phyloP scores from a whole-genome alignment of 352 stramenopile species.

The Phytophthora hibernalis region DNA sequence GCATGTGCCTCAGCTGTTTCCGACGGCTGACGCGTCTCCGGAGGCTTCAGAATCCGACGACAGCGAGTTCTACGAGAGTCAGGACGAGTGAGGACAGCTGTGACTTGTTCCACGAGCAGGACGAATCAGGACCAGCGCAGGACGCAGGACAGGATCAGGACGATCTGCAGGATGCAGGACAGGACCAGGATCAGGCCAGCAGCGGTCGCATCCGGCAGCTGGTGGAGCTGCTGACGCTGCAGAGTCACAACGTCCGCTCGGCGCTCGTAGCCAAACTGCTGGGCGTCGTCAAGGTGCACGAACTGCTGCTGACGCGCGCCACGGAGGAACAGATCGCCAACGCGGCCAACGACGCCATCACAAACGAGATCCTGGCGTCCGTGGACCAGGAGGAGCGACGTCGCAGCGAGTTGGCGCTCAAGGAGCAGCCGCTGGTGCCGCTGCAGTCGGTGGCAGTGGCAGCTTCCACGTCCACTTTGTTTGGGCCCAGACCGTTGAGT shows the following conservation, averaged over 20 bases:
- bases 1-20: conserved; percentile 18
- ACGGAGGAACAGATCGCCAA: conserved; percentile 76
- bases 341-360: conserved; percentile 76
- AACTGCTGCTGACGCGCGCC: conserved; percentile 69
- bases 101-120: conserved; percentile 53
- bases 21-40: not conserved
- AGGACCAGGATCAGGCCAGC: conserved; percentile 25
- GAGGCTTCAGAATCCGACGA: conserved; percentile 28
- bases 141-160: conserved; percentile 1
- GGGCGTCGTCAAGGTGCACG: conserved; percentile 59
- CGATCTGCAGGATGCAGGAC: conserved; percentile 6
- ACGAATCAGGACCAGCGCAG: not conserved
- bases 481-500: conserved; percentile 42
- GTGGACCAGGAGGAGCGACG: conserved; percentile 67
- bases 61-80: conserved; percentile 42
- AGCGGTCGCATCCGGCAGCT: conserved; percentile 57
- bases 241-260: conserved; percentile 60
- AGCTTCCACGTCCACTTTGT: conserved; percentile 19
- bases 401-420: conserved; percentile 38
- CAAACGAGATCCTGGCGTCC: conserved; percentile 72
- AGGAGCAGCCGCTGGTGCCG: conserved; percentile 17
- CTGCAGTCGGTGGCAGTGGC: not conserved
- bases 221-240: conserved; percentile 70
- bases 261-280: conserved; percentile 68
- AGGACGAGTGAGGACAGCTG: conserved; percentile 36